A percentile compares a stretch with the other conserved stretches of the same genome.
These are phyloP conservation scores for Solanum lycopersicoides DNA, from an alignment of 257 asterid species.

Conservation along the genomic window DNA sequence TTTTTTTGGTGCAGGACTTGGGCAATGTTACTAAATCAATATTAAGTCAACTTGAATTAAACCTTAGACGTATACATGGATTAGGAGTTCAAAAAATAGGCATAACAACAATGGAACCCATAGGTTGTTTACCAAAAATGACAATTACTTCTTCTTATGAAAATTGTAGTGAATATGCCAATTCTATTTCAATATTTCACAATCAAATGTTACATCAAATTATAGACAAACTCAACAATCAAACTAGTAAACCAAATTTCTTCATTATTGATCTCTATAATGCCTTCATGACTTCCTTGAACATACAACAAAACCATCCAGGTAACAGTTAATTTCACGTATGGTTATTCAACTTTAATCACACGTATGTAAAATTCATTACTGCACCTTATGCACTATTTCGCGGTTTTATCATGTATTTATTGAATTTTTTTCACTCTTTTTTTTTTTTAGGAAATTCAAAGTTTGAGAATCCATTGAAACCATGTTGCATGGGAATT, in stretches of 20 bases:
- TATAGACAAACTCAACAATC: slow-evolving; percentile 29
- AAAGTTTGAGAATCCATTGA: slow-evolving; percentile 13
- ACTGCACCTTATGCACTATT: neutral
- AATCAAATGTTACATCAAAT: slow-evolving; percentile 30
- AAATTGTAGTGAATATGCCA: slow-evolving; percentile 28
- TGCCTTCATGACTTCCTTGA: slow-evolving; percentile 41
- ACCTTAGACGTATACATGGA: slow-evolving; percentile 34
- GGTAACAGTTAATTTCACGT: slow-evolving; percentile 16
- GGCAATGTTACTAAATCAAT: slow-evolving; percentile 20
- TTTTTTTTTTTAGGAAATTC: slow-evolving; percentile 9
- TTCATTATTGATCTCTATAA: slow-evolving; percentile 43
- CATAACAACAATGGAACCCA: slow-evolving; percentile 37
- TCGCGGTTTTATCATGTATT: neutral
- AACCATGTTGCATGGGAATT: slow-evolving; percentile 57
- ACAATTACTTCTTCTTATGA: slow-evolving; percentile 9
- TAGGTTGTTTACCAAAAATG: slow-evolving; percentile 48
- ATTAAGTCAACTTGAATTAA: slow-evolving; percentile 24
- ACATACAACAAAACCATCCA: slow-evolving; percentile 11
- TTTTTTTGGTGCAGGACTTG: neutral
- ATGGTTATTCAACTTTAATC: neutral
- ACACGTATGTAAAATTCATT: neutral
- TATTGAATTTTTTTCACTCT: neutral
- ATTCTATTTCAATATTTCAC: slow-evolving; percentile 32
- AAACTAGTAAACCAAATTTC: slow-evolving; percentile 17
- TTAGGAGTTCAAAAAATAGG: slow-evolving; percentile 41